Base-by-base conservation (phyloP, 192 early-diverging fungal genomes). In the Backusella circina region DNA sequence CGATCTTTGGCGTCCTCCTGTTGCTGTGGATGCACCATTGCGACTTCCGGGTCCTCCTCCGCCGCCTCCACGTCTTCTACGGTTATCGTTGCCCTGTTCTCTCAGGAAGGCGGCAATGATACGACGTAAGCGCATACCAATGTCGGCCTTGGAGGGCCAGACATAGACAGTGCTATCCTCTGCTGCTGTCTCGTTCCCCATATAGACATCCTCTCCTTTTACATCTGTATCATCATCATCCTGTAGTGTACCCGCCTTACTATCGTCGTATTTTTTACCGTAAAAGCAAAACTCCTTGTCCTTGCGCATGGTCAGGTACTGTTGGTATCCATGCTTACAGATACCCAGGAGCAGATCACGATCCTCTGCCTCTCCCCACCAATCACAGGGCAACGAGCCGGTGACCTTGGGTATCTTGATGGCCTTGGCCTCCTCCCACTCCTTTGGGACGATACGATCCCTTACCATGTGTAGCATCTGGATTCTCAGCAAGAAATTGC, bases 311-410 rank as follows among this genome's bases (percentile, higher is more conserved):
- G 81, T 83, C 16, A 77, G 54, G 21, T 83, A 85, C 30, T 83
- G 82, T 38, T 85, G 88, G 77, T 96, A 96, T 7, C 95, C 95
- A 73, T 95, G 86, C 69, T 90, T 91, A 74, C 86, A 86, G n/a
- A 94, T 93, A 10, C 94, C 93, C 66, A 94, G 78, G 69, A 96
- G 76, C 68, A 96, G 57, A 79, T 94, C 91, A 31, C 90, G 88
- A 73, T 96, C 95, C 80, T 95, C 90, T 15, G 88, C 79, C 10
- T 86, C 65, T 35, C 93, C 92, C 95, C 95, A 96, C 90, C 90
- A 91, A 8, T 74, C 64, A 2, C 82, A 87, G 16, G 90, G 89
- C 13, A 82, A 84, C 30, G 79, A 80, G n/a, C 90, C 90, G 33
- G 85, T 81, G 6, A 95, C 85, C 39, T 87, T 82, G 0, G 94